Evolutionary conservation across 352 stramenopile genomes (phyloP).

Genomic region (Thraustotheca clavata): DNA sequence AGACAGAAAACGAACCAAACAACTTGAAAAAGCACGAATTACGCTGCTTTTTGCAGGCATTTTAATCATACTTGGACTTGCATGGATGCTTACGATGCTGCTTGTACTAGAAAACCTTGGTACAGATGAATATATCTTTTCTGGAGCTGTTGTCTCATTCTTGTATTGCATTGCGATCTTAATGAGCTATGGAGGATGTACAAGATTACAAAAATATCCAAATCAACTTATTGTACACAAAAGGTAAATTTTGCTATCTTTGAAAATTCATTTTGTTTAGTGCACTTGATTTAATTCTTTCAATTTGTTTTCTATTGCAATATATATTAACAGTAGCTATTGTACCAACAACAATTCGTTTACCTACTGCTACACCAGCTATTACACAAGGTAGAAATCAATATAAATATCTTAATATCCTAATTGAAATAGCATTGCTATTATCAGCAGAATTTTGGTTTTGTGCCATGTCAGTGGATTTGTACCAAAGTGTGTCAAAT

Average conservation of each 20-base stretch:
- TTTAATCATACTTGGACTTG: background rate
- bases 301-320: conserved; percentile 63
- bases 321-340: conserved; percentile 54
- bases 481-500: conserved; percentile 85
- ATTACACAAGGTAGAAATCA: conserved; percentile 20
- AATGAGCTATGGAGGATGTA: conserved; percentile 51
- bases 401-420: background rate
- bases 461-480: conserved; percentile 82
- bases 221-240: conserved; percentile 86
- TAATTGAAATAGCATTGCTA: conserved; percentile 34
- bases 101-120: background rate
- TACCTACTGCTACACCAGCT: conserved; percentile 52
- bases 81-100: background rate
- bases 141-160: conserved; percentile 58
- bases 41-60: conserved; percentile 5
- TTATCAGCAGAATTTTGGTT: conserved; percentile 86
- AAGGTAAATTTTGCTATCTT: conserved; percentile 26
- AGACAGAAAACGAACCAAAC: no score
- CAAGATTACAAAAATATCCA: conserved; percentile 49
- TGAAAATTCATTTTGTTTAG: conserved; percentile 16
- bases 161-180: conserved; percentile 69
- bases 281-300: conserved; percentile 62
- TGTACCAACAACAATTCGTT: conserved; percentile 41
- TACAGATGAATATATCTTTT: conserved; percentile 42
- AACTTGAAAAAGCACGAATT: background rate